Percentiles rank a stretch among this genome's conserved stretches.
Conservation (phyloP, 352 stramenopile genomes). For the Pythium chondricola region DNA sequence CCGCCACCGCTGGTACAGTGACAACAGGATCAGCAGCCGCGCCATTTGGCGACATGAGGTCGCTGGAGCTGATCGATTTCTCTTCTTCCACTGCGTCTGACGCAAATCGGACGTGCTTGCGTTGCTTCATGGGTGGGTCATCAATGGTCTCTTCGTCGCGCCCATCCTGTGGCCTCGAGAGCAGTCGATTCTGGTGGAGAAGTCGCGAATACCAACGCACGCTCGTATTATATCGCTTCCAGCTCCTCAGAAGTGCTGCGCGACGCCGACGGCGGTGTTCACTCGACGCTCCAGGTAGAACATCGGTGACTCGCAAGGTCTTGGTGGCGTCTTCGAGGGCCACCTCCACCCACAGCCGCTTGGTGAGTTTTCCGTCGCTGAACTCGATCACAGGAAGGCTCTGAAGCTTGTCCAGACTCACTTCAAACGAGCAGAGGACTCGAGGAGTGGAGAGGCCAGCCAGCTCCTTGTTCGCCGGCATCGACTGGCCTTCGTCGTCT, state of each 20-base stretch:
- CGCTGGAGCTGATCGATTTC: background rate
- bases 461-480: background rate
- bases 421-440: conserved; percentile 69
- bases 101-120: conserved; percentile 61
- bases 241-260: conserved; percentile 64
- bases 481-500: conserved; percentile 7
- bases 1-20: background rate
- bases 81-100: conserved; percentile 18
- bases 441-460: conserved; percentile 15
- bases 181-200: conserved; percentile 5
- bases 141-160: background rate
- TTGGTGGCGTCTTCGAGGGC: conserved; percentile 75
- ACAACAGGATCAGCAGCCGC: background rate
- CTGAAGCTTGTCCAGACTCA: conserved; percentile 76
- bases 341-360: conserved; percentile 72
- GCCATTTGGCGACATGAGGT: background rate
- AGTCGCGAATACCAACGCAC: conserved; percentile 54
- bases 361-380: conserved; percentile 49
- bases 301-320: conserved; percentile 73
- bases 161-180: background rate
- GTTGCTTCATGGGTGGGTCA: conserved; percentile 21
- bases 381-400: conserved; percentile 76
- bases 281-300: conserved; percentile 62
- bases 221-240: conserved; percentile 70
- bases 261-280: conserved; percentile 63